phyloP scores from a whole-genome alignment of 148 eudicot species.

The Camellia granthamiana region DNA sequence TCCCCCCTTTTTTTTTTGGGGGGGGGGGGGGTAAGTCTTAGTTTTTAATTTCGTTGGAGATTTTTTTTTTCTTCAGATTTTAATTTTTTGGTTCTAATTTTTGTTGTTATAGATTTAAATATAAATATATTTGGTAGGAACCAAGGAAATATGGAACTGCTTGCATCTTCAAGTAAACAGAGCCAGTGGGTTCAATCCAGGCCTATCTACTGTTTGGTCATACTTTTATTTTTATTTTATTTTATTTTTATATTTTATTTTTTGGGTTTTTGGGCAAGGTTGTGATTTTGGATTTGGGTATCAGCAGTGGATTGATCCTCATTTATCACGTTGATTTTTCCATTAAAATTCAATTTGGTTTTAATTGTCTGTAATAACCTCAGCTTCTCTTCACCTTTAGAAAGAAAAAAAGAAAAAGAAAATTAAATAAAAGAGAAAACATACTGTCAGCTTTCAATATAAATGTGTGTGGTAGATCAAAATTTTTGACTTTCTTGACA shows the following conservation, averaged over 20 bases:
- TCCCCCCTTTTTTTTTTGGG: too few species aligned
- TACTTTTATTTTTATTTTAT: too few species aligned
- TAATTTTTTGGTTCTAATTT: background rate
- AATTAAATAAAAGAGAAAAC: background rate
- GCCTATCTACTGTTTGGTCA: background rate
- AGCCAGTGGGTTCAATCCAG: background rate
- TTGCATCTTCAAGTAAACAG: background rate
- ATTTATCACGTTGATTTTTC: background rate
- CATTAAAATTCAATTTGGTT: background rate
- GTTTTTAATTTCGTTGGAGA: too few species aligned
- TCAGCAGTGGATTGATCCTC: background rate
- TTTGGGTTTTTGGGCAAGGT: background rate
- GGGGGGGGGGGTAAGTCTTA: too few species aligned
- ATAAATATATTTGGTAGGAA: background rate
- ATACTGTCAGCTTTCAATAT: background rate
- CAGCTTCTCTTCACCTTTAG: background rate
- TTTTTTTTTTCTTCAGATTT: background rate
- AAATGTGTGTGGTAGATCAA: background rate
- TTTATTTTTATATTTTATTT: background rate
- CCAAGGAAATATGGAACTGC: background rate
- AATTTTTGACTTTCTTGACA: background rate
- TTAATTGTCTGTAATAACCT: background rate
- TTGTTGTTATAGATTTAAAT: too few species aligned
- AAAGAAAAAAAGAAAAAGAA: background rate
- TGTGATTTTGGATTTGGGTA: background rate